A percentile compares a stretch with the other conserved stretches of the same genome.
These are phyloP conservation scores for Kockovaella imperatae DNA, from an alignment of 768 basidiomycete genomes.

Conservation along the genomic window DNA sequence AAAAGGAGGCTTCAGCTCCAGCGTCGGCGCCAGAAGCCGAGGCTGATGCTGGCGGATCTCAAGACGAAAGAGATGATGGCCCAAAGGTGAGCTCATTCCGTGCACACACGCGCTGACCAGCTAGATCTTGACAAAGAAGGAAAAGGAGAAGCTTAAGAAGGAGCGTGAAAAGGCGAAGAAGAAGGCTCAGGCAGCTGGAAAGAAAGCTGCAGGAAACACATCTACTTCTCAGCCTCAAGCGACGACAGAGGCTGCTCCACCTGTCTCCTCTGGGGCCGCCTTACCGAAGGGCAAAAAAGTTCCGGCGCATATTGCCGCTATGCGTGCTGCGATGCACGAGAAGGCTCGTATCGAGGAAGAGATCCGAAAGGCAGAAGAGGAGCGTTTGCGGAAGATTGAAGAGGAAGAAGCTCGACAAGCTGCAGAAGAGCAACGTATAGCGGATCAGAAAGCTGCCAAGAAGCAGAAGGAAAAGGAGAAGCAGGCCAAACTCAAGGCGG, in stretches of 20 bases:
- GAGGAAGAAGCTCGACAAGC: slow-evolving; percentile 69
- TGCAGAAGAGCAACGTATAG: slow-evolving; percentile 67
- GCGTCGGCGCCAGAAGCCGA: background rate
- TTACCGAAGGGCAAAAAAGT: slow-evolving; percentile 51
- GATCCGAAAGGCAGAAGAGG: slow-evolving; percentile 61
- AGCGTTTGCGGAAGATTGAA: slow-evolving; percentile 68
- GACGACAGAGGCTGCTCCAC: slow-evolving; percentile 57
- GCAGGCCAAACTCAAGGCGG: slow-evolving; percentile 66
- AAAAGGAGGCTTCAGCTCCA: slow-evolving; percentile 27
- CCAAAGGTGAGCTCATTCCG: slow-evolving; percentile 45
- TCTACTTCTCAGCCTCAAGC: slow-evolving; percentile 32
- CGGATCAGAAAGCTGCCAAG: slow-evolving; percentile 62
- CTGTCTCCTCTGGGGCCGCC: slow-evolving; percentile 43
- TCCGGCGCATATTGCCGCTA: slow-evolving; percentile 60
- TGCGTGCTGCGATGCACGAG: slow-evolving; percentile 87
- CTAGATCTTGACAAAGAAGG: slow-evolving; percentile 81
- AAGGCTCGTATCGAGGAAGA: slow-evolving; percentile 84
- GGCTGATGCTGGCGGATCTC: slow-evolving; percentile 34
- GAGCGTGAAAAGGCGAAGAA: slow-evolving; percentile 96
- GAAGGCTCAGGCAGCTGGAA: slow-evolving; percentile 84
- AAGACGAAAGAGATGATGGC: slow-evolving; percentile 44
- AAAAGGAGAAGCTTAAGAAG: slow-evolving; percentile 94
- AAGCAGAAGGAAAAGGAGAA: slow-evolving; percentile 60
- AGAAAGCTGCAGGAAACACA: slow-evolving; percentile 49
- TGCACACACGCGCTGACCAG: slow-evolving; percentile 1